Evolutionary conservation across 306 rosid species (phyloP).

Genomic region (Castanospermum australe): DNA sequence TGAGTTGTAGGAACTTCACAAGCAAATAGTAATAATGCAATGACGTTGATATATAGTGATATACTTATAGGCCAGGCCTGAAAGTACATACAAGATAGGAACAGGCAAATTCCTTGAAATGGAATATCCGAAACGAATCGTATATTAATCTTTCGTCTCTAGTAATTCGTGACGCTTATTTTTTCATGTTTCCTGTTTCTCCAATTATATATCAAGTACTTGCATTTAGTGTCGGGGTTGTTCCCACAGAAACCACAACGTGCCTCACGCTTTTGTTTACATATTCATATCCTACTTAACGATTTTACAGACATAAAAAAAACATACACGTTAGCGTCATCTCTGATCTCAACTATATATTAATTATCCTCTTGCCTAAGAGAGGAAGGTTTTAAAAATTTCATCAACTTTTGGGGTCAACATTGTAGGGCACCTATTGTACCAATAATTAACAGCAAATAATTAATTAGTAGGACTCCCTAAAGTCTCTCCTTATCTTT

Average conservation of each 20-base stretch:
- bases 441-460: conserved; percentile 1
- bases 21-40: conserved; percentile 7
- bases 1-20: background rate
- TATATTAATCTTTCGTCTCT: background rate
- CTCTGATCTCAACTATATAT: background rate
- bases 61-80: conserved; percentile 26
- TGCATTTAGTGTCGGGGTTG: background rate
- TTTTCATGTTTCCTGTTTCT: background rate
- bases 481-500: background rate
- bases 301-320: background rate
- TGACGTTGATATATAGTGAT: background rate
- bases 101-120: background rate
- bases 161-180: background rate
- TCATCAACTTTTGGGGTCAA: background rate
- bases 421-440: conserved; percentile 8
- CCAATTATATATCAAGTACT: background rate
- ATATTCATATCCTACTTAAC: background rate
- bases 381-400: background rate
- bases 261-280: background rate
- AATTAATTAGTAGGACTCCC: background rate
- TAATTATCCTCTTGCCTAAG: background rate
- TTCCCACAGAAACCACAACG: background rate
- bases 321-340: background rate
- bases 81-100: background rate
- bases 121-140: conserved; percentile 42